These are phyloP conservation scores for Saccharomyces jurei DNA, from an alignment of 805 yeast genomes.

Conservation along the genomic window DNA sequence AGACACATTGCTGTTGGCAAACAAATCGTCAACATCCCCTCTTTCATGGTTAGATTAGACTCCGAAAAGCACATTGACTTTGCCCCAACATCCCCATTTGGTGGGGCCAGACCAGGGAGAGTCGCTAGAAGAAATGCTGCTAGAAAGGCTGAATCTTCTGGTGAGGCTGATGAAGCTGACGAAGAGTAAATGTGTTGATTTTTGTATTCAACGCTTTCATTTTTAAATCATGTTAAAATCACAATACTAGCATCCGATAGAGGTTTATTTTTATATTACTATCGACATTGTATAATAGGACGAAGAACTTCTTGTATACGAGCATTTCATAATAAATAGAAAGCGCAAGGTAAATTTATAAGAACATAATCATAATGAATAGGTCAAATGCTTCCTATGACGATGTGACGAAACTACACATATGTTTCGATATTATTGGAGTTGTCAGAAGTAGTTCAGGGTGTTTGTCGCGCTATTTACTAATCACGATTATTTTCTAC, in stretches of 20 bases:
- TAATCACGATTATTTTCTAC: background rate
- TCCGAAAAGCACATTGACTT: conserved; percentile 99
- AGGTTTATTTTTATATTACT: background rate
- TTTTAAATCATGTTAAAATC: background rate
- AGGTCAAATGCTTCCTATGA: background rate
- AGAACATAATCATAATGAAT: background rate
- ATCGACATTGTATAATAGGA: background rate
- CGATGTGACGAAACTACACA: background rate
- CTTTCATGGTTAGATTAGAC: conserved; percentile 99
- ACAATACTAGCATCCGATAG: background rate
- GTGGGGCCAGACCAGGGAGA: conserved; percentile 99
- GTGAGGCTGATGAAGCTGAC: conserved; percentile 49
- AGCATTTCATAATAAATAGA: background rate
- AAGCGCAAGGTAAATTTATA: background rate
- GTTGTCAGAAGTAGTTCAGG: no score
- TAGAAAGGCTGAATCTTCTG: conserved; percentile 52
- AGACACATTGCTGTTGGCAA: conserved; percentile 99
- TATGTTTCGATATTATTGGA: no score
- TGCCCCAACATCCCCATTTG: conserved; percentile 98
- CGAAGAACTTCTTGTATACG: background rate
- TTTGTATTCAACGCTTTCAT: background rate
- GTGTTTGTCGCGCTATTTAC: no score
- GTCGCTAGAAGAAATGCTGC: conserved; percentile 88
- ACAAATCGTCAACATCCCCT: conserved; percentile 97
- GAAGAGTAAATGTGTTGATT: conserved; percentile 47